These are phyloP conservation scores for Hymenoscyphus linearis DNA, from an alignment of 2,329 filamentous ascomycete genomes.

Conservation along the genomic window DNA sequence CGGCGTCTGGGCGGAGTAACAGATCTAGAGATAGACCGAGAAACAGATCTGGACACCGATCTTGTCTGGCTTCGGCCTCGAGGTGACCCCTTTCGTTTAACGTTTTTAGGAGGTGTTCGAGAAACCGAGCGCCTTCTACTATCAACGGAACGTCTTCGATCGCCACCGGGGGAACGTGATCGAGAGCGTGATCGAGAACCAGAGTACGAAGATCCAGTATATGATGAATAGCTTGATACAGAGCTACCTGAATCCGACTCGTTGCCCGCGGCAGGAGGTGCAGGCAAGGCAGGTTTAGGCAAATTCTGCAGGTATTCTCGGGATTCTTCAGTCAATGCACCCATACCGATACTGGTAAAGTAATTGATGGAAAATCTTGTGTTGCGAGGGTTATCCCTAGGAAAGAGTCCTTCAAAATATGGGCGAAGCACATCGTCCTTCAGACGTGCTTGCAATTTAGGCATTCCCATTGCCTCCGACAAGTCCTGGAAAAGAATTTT, in stretches of 20 bases:
- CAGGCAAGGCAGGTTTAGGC: slow-evolving; percentile 74
- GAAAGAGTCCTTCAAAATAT: slow-evolving; percentile 81
- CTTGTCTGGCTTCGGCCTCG: slow-evolving; percentile 28
- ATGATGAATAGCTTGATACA: slow-evolving; percentile 74
- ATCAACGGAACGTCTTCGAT: slow-evolving; percentile 16
- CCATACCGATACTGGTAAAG: slow-evolving; percentile 97
- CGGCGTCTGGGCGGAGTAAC: slow-evolving; percentile 19
- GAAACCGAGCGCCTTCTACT: slow-evolving; percentile 19
- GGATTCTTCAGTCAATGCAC: slow-evolving; percentile 90
- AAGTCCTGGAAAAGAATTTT: slow-evolving; percentile 96
- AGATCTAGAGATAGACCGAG: slow-evolving; percentile 24
- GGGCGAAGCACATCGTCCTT: slow-evolving; percentile 73
- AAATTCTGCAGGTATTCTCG: slow-evolving; percentile 84
- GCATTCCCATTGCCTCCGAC: slow-evolving; percentile 78
- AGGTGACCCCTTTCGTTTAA: slow-evolving; percentile 16
- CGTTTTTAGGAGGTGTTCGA: slow-evolving; percentile 14
- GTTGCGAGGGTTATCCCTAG: slow-evolving; percentile 80
- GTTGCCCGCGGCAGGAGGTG: slow-evolving; percentile 50
- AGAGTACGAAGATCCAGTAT: slow-evolving; percentile 58
- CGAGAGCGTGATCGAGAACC: slow-evolving; percentile 31
- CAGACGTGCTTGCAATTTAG: slow-evolving; percentile 70
- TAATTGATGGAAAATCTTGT: slow-evolving; percentile 98
- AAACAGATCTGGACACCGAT: slow-evolving; percentile 21
- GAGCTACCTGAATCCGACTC: slow-evolving; percentile 60
- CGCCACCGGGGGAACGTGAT: slow-evolving; percentile 13